phyloP scores from a whole-genome alignment of 108 stramenopile species.

The Cyclotella sp. region DNA sequence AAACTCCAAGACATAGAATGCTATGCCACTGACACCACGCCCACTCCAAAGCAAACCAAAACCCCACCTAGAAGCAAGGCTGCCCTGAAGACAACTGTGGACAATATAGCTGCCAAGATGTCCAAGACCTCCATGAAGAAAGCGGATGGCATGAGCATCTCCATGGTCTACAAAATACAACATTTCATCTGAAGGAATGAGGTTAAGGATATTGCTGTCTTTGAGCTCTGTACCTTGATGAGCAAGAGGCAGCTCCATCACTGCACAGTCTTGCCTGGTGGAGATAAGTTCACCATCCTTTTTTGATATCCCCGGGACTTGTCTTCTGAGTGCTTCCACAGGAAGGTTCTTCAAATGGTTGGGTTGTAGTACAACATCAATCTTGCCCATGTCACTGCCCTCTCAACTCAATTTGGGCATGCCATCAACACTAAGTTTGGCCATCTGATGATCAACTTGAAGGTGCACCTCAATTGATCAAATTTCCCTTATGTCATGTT shows the following conservation, averaged over 20 bases:
- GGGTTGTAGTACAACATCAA: not conserved
- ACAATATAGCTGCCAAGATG: not conserved
- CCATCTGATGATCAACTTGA: not conserved
- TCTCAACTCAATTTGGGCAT: not conserved
- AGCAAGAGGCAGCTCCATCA: not conserved
- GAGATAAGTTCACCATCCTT: not conserved
- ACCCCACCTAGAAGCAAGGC: not conserved
- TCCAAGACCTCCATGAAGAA: not conserved
- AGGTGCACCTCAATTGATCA: not conserved
- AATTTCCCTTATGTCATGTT: not conserved
- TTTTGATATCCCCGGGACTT: not conserved
- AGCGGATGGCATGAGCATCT: not conserved
- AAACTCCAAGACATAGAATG: not conserved
- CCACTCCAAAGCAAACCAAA: not conserved
- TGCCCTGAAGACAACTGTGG: not conserved
- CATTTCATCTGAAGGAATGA: not conserved
- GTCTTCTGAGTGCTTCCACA: not conserved
- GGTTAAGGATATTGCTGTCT: not conserved
- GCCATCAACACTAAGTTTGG: not conserved
- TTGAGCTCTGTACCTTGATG: not conserved
- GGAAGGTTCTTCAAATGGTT: not conserved
- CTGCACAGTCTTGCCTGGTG: not conserved
- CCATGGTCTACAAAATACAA: not conserved
- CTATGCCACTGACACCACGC: not conserved
- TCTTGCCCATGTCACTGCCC: conserved; percentile 1